Evolutionary conservation across 1,139 yeast genomes (phyloP).

Genomic region (Geotrichum fermentans): DNA sequence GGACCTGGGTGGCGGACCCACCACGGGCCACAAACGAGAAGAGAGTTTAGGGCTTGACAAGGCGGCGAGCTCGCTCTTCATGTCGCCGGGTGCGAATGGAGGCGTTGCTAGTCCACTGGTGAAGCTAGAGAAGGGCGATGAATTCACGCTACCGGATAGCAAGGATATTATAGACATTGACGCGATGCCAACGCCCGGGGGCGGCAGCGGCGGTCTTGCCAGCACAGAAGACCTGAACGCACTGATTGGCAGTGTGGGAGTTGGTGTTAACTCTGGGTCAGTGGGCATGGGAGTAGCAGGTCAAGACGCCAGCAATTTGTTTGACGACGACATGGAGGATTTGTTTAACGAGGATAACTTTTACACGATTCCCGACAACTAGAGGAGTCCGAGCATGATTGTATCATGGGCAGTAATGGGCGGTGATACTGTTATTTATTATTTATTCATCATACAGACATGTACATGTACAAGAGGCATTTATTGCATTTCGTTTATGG

Average conservation of each 20-base stretch:
- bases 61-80: background rate
- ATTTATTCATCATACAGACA: background rate
- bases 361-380: constrained; percentile 1
- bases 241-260: constrained; percentile 22
- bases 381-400: no score
- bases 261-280: no score
- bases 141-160: background rate
- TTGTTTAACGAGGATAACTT: constrained; percentile 7
- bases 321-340: constrained; percentile 21
- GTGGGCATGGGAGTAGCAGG: no score
- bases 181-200: background rate
- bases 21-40: no score
- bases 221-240: constrained; percentile 23
- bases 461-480: no score
- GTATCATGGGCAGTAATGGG: background rate
- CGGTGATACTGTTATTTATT: background rate
- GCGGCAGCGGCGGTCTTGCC: background rate
- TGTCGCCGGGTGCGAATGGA: constrained; percentile 7
- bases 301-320: constrained; percentile 4
- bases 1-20: constrained; percentile 7
- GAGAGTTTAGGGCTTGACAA: no score
- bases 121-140: background rate
- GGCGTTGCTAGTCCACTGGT: background rate
- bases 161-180: background rate
- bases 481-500: no score